Base-by-base conservation (phyloP, 148 eudicot species). In the Rhododendron williamsianum region DNA sequence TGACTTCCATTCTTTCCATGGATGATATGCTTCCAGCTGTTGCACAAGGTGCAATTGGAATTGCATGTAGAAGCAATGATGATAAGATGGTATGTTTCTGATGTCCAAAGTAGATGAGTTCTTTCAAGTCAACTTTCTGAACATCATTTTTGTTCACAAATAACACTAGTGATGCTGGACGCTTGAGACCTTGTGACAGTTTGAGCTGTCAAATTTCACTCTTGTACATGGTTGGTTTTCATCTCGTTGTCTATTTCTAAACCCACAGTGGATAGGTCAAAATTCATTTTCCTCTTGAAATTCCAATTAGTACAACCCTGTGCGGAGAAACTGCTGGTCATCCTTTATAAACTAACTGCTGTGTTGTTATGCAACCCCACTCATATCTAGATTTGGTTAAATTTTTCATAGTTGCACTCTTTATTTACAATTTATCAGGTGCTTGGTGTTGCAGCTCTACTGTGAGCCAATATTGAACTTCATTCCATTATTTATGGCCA, bases 21-120 rank as follows among this genome's bases (percentile, higher is more conserved):
- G 99, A 96, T 58, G 98, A 96, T 84, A 96, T 96, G 99, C 98
- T 96, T 88, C 99, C 99, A 49, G 99, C 99, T 78, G 99, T 96
- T 87, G 98, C 98, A 84, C 98, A 95, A 87, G 98, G 99, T 45
- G 99, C 99, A 11, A 96, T 96, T 87, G 99, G 99, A 76, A 96
- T 96, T 84, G 99, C 99, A 19, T 95, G 99, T 86, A 91, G 95
- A 72, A 90, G 88, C 82, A 87, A 94, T 90, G 97, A 95, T 89
- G 97, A 96, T 10, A 93, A 90, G 78, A 95, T 93, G 97, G 99
- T 96, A 91, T 78, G 87, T 71, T 85, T 7, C 43, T 52, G 7
- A 45, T 63, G 74, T 36, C 76, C 38, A 18, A 86, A 13, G n/a
- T 82, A 72, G n/a, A 73, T 73, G 63, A 73, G 9, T 73, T 33